phyloP scores from a whole-genome alignment of 306 rosid genomes.

The Rosa lucieae region DNA sequence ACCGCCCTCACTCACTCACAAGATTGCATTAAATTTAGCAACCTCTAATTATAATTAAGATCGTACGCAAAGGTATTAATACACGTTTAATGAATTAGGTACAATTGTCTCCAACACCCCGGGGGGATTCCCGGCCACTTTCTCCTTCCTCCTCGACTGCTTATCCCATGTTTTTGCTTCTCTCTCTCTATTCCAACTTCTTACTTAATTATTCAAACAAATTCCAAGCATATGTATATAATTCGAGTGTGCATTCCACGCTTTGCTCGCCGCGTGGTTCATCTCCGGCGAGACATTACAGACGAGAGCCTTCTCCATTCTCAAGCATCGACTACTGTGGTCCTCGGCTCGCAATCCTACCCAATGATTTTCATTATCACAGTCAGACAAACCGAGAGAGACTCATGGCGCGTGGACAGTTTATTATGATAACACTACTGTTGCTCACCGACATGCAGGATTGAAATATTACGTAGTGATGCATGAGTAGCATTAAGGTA shows the following conservation, averaged over 20 bases:
- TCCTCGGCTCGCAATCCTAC: conserved; percentile 3
- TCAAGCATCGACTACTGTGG: neutral
- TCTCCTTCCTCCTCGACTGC: conserved; percentile 22
- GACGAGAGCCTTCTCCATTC: neutral
- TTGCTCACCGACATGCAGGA: conserved; percentile 7
- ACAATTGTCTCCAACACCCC: conserved; percentile 28
- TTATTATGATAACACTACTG: neutral
- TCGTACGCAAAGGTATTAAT: neutral
- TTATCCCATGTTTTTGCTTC: neutral
- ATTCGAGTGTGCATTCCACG: neutral
- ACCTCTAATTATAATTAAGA: conserved; percentile 19
- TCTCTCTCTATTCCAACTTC: neutral
- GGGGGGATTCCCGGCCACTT: conserved; percentile 56
- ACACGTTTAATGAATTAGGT: conserved; percentile 26
- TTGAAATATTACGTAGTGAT: neutral
- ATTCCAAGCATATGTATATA: neutral
- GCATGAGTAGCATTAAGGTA: neutral
- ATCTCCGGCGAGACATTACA: neutral
- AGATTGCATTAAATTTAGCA: conserved; percentile 37
- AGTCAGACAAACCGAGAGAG: neutral
- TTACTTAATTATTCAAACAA: neutral
- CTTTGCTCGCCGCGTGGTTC: neutral
- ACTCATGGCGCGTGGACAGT: neutral
- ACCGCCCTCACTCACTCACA: conserved; percentile 14
- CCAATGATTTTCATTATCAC: neutral